Evolutionary conservation across 164 flowering plant genomes (phyloP).

Genomic region (Berberis thunbergii): DNA sequence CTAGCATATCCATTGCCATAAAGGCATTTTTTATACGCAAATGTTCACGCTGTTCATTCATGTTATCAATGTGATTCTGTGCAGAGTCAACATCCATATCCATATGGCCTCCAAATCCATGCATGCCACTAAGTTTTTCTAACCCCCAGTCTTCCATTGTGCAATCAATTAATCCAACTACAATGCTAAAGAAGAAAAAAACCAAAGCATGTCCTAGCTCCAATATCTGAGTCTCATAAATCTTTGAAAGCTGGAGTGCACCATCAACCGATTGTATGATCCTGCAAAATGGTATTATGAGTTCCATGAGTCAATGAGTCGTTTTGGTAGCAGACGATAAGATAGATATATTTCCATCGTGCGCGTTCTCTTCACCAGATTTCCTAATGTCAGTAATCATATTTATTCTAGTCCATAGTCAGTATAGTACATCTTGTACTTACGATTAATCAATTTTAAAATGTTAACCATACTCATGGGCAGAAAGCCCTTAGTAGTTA

Average conservation of each 20-base stretch:
- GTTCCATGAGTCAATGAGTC: background rate
- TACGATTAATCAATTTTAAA: too few species aligned
- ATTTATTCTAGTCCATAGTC: too few species aligned
- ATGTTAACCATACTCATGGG: too few species aligned
- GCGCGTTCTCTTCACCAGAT: too few species aligned
- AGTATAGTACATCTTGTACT: too few species aligned
- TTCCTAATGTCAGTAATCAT: too few species aligned
- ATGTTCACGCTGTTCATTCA: conserved; percentile 36
- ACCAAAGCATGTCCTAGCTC: conserved; percentile 61
- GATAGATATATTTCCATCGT: background rate
- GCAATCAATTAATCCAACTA: conserved; percentile 52
- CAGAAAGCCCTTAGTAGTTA: too few species aligned
- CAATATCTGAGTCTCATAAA: conserved; percentile 28
- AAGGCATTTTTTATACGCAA: conserved; percentile 43
- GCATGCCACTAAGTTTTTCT: conserved; percentile 24
- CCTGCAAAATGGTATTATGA: conserved; percentile 36
- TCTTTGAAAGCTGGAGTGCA: conserved; percentile 49
- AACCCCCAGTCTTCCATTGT: conserved; percentile 68
- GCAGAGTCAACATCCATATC: conserved; percentile 51
- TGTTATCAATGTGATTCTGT: conserved; percentile 24
- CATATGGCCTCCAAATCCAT: conserved; percentile 19
- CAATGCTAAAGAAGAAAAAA: conserved; percentile 41
- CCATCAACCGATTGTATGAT: conserved; percentile 51
- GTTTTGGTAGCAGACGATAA: background rate
- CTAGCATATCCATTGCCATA: conserved; percentile 55